Conservation (phyloP, 495 filamentous ascomycete genomes). For the Aspergillus funiculosus region DNA sequence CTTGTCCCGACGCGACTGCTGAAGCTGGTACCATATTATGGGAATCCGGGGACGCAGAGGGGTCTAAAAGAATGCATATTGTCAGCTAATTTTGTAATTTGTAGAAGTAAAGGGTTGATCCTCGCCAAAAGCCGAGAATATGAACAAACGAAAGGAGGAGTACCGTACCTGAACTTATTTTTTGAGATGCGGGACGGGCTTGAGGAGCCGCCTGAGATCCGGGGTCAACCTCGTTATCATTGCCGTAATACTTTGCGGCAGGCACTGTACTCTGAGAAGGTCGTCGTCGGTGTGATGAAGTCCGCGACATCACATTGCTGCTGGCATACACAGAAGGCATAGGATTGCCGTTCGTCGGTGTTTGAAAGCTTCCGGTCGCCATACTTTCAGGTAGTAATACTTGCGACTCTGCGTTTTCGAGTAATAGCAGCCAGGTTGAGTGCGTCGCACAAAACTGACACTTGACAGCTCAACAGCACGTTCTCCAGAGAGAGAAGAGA, state of each 20-base stretch:
- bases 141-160: not conserved
- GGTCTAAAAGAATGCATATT: not conserved
- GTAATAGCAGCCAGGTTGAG: not conserved
- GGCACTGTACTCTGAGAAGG: constrained; percentile 7
- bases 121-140: not conserved
- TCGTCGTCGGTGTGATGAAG: constrained; percentile 33
- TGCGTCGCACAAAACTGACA: not conserved
- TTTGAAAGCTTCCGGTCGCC: constrained; percentile 13
- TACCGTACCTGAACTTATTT: not conserved
- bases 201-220: not conserved
- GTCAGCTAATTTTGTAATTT: not conserved
- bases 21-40: not conserved
- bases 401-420: not conserved
- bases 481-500: not conserved
- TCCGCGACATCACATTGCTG: constrained; percentile 39
- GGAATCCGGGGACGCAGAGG: not conserved
- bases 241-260: not conserved
- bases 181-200: not conserved
- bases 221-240: not conserved
- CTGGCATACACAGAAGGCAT: constrained; percentile 41
- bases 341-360: constrained; percentile 35
- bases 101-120: no score
- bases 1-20: not conserved
- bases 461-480: not conserved
- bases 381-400: not conserved